These are phyloP conservation scores for Mortierella sp. DNA, from an alignment of 371 early-diverging fungal species.

Conservation along the genomic window DNA sequence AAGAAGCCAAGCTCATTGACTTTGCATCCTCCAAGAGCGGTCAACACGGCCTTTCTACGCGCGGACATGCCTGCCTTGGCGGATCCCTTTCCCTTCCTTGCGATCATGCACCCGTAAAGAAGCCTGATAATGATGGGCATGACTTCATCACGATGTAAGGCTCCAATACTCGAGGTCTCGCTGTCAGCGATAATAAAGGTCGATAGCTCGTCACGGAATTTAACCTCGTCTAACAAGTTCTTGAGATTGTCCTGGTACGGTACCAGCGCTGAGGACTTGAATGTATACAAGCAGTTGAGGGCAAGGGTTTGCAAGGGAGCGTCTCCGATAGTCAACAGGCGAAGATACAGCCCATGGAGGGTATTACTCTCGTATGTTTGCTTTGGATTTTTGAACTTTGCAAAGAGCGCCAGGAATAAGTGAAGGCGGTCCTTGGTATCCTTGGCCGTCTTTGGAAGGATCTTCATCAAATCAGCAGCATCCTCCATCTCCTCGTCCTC, in stretches of 20 bases:
- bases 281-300: conserved; percentile 84
- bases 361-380: conserved; percentile 60
- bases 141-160: conserved; percentile 71
- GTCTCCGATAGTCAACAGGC: conserved; percentile 85
- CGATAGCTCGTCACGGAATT: conserved; percentile 89
- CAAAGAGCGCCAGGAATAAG: conserved; percentile 77
- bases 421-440: conserved; percentile 62
- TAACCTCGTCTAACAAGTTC: conserved; percentile 82
- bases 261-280: conserved; percentile 73
- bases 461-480: conserved; percentile 36
- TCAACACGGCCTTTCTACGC: conserved; percentile 83
- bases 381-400: conserved; percentile 78
- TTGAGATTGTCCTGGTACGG: conserved; percentile 82
- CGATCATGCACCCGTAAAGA: conserved; percentile 90
- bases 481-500: conserved; percentile 56
- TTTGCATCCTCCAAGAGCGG: conserved; percentile 75
- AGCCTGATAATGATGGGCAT: conserved; percentile 84
- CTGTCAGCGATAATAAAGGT: conserved; percentile 73
- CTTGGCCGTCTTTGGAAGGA: conserved; percentile 59
- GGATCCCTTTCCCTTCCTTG: conserved; percentile 71
- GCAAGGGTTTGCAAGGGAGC: conserved; percentile 79
- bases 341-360: conserved; percentile 71
- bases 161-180: conserved; percentile 68
- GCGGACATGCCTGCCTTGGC: conserved; percentile 72
- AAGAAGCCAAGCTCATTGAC: conserved; percentile 76